Evolutionary conservation across 495 filamentous ascomycete species (phyloP).

Genomic region (Daldinia grandis): DNA sequence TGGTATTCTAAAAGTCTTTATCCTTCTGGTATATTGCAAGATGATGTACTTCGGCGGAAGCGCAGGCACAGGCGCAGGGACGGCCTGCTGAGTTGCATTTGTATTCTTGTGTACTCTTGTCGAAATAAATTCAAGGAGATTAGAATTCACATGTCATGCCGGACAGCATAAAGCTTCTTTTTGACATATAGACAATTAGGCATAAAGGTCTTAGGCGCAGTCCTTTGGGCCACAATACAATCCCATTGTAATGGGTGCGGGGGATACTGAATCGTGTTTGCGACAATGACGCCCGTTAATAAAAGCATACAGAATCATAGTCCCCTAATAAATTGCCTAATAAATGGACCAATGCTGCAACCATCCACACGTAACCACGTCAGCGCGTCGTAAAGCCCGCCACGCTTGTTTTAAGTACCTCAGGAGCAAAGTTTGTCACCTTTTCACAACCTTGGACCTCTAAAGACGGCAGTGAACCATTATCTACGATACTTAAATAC

Average conservation of each 20-base stretch:
- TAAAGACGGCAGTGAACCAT: not conserved
- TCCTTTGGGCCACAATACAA: slow-evolving; percentile 25
- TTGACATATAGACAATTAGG: slow-evolving; percentile 4
- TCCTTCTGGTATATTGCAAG: slow-evolving; percentile 7
- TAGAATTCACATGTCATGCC: not conserved
- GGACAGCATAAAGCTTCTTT: slow-evolving; percentile 15
- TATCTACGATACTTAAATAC: not conserved
- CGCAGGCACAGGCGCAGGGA: not conserved
- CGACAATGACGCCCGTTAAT: slow-evolving; percentile 20
- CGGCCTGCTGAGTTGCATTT: slow-evolving; percentile 25
- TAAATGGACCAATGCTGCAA: not conserved
- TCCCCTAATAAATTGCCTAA: slow-evolving; percentile 18
- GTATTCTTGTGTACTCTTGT: slow-evolving; percentile 29
- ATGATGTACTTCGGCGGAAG: slow-evolving; percentile 2
- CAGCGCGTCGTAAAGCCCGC: slow-evolving; percentile 8
- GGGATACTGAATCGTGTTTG: slow-evolving; percentile 11
- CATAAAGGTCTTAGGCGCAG: slow-evolving; percentile 24
- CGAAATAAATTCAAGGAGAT: not conserved
- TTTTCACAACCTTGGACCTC: not conserved
- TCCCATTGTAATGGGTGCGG: slow-evolving; percentile 14
- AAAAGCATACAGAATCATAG: slow-evolving; percentile 5
- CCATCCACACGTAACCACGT: slow-evolving; percentile 37
- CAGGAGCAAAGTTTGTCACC: not conserved
- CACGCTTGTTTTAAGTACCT: slow-evolving; percentile 15
- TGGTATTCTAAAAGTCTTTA: slow-evolving; percentile 15